These are phyloP conservation scores for Teratosphaeria nubilosa DNA, from an alignment of 2,329 filamentous ascomycete species.

Conservation along the genomic window DNA sequence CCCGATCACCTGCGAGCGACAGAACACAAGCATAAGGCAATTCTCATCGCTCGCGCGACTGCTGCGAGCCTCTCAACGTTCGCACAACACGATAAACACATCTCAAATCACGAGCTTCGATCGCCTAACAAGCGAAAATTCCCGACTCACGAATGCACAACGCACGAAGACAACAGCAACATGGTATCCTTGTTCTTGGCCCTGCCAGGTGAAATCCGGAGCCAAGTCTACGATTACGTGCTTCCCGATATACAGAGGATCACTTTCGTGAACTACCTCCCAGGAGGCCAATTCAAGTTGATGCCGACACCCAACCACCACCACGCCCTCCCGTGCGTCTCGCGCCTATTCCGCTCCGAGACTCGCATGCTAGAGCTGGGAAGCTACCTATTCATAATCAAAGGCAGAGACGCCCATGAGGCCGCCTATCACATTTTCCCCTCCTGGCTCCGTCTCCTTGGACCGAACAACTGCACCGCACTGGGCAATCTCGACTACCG, in stretches of 20 bases:
- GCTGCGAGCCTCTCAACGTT: no score
- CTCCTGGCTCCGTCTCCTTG: neutral
- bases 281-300: neutral
- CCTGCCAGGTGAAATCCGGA: neutral
- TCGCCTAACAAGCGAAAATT: no score
- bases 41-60: no score
- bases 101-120: no score
- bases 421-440: neutral
- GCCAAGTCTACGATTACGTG: neutral
- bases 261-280: neutral
- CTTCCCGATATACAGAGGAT: neutral
- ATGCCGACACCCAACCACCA: neutral
- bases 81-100: no score
- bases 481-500: neutral
- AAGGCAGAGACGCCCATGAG: neutral
- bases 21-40: no score
- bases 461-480: neutral
- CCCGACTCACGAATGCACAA: neutral
- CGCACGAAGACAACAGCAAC: neutral
- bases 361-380: neutral
- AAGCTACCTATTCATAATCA: neutral
- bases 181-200: neutral
- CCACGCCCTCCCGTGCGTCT: neutral
- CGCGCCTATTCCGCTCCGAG: neutral
- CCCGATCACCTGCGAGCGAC: no score